phyloP scores from a whole-genome alignment of 2,329 filamentous ascomycete species.

The Tolypocladium amazonense region DNA sequence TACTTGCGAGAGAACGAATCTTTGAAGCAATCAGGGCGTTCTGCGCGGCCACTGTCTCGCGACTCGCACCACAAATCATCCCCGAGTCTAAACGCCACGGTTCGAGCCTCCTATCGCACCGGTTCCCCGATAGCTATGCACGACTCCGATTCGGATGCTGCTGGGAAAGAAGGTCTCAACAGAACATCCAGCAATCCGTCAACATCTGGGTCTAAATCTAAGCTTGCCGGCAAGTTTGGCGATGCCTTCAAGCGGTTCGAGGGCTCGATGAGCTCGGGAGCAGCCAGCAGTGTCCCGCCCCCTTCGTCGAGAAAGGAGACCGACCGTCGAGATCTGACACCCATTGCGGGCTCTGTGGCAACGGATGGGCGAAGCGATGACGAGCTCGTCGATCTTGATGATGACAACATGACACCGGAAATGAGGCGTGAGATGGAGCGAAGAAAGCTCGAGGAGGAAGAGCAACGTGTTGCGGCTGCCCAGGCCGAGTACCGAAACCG shows the following conservation, averaged over 20 bases:
- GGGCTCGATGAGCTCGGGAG: constrained; percentile 27
- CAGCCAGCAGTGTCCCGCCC: constrained; percentile 23
- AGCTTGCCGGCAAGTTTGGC: constrained; percentile 81
- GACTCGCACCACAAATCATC: constrained; percentile 22
- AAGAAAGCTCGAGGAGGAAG: constrained; percentile 71
- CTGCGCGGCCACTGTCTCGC: constrained; percentile 9
- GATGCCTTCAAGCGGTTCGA: constrained; percentile 94
- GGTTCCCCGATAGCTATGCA: constrained; percentile 75
- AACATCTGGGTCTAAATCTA: constrained; percentile 64
- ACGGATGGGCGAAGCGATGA: constrained; percentile 51
- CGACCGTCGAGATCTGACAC: constrained; percentile 46
- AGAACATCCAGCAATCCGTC: constrained; percentile 69
- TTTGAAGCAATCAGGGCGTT: constrained; percentile 24
- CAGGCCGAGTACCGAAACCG: constrained; percentile 79
- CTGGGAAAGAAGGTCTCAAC: constrained; percentile 33
- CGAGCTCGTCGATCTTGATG: constrained; percentile 48
- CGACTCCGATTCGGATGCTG: constrained; percentile 44
- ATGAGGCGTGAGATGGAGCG: constrained; percentile 85
- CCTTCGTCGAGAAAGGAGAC: constrained; percentile 39
- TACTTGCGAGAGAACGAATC: constrained; percentile 70
- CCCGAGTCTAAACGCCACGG: constrained; percentile 22
- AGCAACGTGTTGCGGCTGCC: constrained; percentile 78
- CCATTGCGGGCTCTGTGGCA: constrained; percentile 67
- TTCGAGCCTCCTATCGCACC: constrained; percentile 51
- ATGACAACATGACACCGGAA: constrained; percentile 69